A percentile compares a stretch with the other conserved stretches of the same genome.
Conservation (phyloP, 179 eudicot genomes). For the Beta corolliflora region DNA sequence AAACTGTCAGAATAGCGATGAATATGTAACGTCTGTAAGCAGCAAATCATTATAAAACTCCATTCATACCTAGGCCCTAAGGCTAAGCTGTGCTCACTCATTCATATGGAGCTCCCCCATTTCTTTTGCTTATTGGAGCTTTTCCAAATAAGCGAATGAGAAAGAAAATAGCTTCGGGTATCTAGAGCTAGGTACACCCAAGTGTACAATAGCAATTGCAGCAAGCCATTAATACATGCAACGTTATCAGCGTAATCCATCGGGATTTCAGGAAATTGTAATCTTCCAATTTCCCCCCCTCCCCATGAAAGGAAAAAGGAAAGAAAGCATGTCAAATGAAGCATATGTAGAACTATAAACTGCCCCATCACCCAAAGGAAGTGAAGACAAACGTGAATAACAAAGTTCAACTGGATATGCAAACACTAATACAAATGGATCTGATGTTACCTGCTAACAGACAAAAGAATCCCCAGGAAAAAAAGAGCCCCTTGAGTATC, state of each 20-base stretch:
- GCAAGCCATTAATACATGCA: not conserved
- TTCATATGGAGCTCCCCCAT: too few species aligned
- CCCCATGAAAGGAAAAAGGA: not conserved
- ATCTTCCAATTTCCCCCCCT: not conserved
- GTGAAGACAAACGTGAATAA: not conserved
- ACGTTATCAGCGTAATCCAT: not conserved
- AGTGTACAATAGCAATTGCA: too few species aligned
- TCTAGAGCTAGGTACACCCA: too few species aligned
- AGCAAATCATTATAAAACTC: too few species aligned
- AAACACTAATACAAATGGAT: not conserved
- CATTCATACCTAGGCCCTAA: too few species aligned
- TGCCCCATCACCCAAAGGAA: not conserved
- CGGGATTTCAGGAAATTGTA: not conserved
- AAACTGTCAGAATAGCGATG: not conserved
- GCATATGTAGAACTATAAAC: not conserved
- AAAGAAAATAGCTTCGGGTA: too few species aligned
- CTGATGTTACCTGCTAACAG: slow-evolving; percentile 76
- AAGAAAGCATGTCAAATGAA: not conserved
- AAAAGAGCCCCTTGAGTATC: slow-evolving; percentile 97
- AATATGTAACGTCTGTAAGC: not conserved
- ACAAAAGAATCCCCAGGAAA: slow-evolving; percentile 92
- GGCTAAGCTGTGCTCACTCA: too few species aligned
- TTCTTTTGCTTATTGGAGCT: too few species aligned
- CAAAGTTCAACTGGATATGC: not conserved
- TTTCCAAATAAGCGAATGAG: too few species aligned